phyloP scores from a whole-genome alignment of 2,329 filamentous ascomycete genomes.

The Chrysoporthe puriensis region DNA sequence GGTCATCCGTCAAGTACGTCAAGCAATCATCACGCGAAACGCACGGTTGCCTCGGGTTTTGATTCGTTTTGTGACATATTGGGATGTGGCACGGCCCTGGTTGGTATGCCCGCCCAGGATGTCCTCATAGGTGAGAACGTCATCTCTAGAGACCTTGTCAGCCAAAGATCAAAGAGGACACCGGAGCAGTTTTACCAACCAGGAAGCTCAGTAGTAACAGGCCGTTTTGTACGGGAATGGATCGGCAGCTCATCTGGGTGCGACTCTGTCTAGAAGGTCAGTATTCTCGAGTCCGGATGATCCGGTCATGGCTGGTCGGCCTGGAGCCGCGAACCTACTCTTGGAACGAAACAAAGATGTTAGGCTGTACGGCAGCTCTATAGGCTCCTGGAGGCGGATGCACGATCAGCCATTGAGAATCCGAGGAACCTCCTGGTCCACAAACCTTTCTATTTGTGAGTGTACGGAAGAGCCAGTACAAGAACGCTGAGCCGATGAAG shows the following conservation, averaged over 20 bases:
- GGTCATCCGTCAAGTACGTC: background rate
- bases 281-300: background rate
- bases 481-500: background rate
- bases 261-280: background rate
- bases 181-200: background rate
- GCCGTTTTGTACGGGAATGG: background rate
- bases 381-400: background rate
- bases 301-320: background rate
- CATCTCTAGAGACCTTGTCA: background rate
- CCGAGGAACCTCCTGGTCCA: background rate
- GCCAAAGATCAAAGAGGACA: background rate
- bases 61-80: background rate
- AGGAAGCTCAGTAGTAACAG: background rate
- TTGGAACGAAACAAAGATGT: background rate
- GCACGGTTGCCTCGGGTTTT: background rate
- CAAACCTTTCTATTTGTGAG: background rate
- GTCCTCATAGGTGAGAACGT: constrained; percentile 9
- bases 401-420: background rate
- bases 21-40: background rate
- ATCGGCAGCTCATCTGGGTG: background rate
- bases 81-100: constrained; percentile 4
- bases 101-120: constrained; percentile 13
- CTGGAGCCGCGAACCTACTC: constrained; percentile 1
- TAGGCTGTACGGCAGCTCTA: background rate
- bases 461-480: background rate